Base-by-base conservation (phyloP, 768 basidiomycete species). In the Lentinula aciculospora region DNA sequence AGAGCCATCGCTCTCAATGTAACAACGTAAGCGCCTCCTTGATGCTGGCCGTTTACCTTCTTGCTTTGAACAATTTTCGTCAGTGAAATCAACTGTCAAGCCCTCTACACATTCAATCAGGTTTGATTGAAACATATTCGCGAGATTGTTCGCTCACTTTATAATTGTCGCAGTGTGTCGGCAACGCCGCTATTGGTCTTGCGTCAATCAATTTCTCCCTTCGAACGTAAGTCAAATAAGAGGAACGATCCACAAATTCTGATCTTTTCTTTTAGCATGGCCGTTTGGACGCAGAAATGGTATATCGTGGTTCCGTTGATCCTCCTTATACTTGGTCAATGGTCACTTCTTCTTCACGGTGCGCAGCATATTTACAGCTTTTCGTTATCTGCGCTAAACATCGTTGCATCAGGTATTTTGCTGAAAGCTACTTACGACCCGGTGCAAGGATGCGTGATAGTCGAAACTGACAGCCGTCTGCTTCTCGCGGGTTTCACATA, bases 271-370 rank as follows among this genome's bases (percentile, higher is more conserved):
- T 50, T 1, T 58, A 88, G 87, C 5, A 86, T 89, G 65, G 88
- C 88, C 0, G 83, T 89, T 1, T 89, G 87, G 88, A 80, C 79
- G 0, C 79, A 85, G 60, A 77, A 73, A 47, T 77, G 72, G 60
- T 82, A 74, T 58, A 76, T 89, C 44, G 74, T 83, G 23, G 50
- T 72, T 15, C 81, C 81, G 19, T 73, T 89, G 2, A 68, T 84
- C 25, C 57, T 73, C 2, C 68, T 89, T 53, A 86, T 86, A 60
- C 71, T 88, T 19, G 87, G 79, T 0, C 87, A 89, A 64, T 89
- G 86, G 87, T 86, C 85, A 2, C 74, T 89, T 42, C 74, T 88
- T 27, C 71, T 89, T 34, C 85, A 86, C 64, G 86, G 86, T 85
- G 61, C 27, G 70, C 61, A 40, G 25, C 28, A 4, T 25, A 21